phyloP scores from a whole-genome alignment of 192 early-diverging fungal species.

The Pilaira anomala region DNA sequence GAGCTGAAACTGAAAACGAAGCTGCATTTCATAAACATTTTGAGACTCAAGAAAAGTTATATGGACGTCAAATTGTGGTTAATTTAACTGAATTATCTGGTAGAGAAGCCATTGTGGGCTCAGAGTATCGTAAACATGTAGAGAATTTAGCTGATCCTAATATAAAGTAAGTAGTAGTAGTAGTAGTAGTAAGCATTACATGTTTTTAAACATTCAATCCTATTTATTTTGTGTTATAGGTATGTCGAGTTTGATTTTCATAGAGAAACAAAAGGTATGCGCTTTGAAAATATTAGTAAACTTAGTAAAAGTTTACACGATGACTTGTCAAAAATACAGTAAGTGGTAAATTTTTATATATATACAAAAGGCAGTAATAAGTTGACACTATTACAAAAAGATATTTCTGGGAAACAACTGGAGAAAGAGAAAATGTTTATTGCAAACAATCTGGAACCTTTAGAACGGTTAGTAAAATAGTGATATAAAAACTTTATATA shows the following conservation, averaged over 20 bases:
- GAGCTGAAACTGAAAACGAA: conserved; percentile 50
- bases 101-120: conserved; percentile 61
- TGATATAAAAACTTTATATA: neutral
- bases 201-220: neutral
- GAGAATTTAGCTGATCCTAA: conserved; percentile 42
- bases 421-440: conserved; percentile 25
- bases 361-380: neutral
- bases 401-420: conserved; percentile 19
- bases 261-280: conserved; percentile 86
- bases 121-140: conserved; percentile 58
- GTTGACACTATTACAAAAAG: neutral
- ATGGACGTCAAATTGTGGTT: conserved; percentile 58
- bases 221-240: conserved; percentile 26
- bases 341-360: conserved; percentile 27
- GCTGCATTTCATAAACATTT: conserved; percentile 56
- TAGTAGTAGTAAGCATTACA: neutral
- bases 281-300: conserved; percentile 81
- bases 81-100: conserved; percentile 68
- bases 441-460: conserved; percentile 41
- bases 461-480: conserved; percentile 37
- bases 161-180: conserved; percentile 40
- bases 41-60: conserved; percentile 42
- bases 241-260: conserved; percentile 97
- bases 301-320: conserved; percentile 64
- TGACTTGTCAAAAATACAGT: conserved; percentile 66